phyloP scores from a whole-genome alignment of 2,329 filamentous ascomycete genomes.

The Aspergillus felis region DNA sequence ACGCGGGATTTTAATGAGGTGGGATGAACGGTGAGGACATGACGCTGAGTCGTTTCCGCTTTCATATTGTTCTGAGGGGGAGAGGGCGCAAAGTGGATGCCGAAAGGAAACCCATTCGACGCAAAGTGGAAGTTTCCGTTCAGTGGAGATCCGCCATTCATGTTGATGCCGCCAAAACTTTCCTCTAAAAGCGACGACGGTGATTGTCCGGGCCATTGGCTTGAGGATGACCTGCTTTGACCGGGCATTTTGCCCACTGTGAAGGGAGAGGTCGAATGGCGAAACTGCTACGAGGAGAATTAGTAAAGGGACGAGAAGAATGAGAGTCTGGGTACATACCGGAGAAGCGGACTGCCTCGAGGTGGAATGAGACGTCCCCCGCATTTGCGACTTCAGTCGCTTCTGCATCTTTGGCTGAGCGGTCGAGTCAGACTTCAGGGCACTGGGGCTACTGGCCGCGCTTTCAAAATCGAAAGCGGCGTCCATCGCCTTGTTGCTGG shows the following conservation, averaged over 20 bases:
- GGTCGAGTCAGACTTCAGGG: slow-evolving; percentile 29
- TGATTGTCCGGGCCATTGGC: slow-evolving; percentile 40
- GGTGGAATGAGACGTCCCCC: slow-evolving; percentile 22
- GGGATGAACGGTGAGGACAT: slow-evolving; percentile 58
- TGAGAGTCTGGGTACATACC: slow-evolving; percentile 20
- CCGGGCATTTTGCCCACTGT: slow-evolving; percentile 25
- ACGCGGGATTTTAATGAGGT: slow-evolving; percentile 82
- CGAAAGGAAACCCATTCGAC: slow-evolving; percentile 31
- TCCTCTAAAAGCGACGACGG: slow-evolving; percentile 44
- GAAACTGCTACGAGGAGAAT: slow-evolving; percentile 16
- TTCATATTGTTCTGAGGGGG: slow-evolving; percentile 24
- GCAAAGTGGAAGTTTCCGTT: slow-evolving; percentile 38
- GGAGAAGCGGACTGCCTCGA: slow-evolving; percentile 24
- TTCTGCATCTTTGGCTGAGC: slow-evolving; percentile 21
- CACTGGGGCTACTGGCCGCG: slow-evolving; percentile 45
- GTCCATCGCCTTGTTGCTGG: slow-evolving; percentile 46
- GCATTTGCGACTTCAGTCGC: slow-evolving; percentile 23
- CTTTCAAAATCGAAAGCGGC: slow-evolving; percentile 48
- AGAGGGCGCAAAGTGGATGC: slow-evolving; percentile 34
- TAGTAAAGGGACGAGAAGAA: slow-evolving; percentile 4
- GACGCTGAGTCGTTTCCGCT: slow-evolving; percentile 33
- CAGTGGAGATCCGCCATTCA: slow-evolving; percentile 42
- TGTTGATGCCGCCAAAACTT: slow-evolving; percentile 43
- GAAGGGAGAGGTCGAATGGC: slow-evolving; percentile 32
- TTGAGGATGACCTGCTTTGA: slow-evolving; percentile 30